These are phyloP conservation scores for Cladorrhinum sp. DNA, from an alignment of 2,329 filamentous ascomycete genomes.

Conservation along the genomic window DNA sequence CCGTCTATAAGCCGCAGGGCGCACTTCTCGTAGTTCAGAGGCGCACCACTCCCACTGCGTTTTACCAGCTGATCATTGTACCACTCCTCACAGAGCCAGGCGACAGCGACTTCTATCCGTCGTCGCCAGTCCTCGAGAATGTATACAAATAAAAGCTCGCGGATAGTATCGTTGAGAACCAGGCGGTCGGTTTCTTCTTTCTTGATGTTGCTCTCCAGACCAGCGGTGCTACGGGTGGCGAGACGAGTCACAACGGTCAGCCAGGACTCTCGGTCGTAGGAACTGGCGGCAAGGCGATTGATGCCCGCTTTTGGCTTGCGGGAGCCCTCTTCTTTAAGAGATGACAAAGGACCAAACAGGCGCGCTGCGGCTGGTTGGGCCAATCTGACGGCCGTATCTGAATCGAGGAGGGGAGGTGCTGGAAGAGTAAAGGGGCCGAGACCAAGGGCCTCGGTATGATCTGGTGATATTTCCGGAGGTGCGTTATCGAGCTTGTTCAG, in stretches of 20 bases:
- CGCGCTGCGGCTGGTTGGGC: slow-evolving; percentile 72
- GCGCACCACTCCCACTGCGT: slow-evolving; percentile 43
- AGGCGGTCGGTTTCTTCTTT: slow-evolving; percentile 47
- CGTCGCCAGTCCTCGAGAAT: slow-evolving; percentile 88
- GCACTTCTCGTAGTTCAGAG: slow-evolving; percentile 74
- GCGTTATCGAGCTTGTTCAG: slow-evolving; percentile 72
- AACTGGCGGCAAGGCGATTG: slow-evolving; percentile 77
- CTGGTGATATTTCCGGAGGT: slow-evolving; percentile 50
- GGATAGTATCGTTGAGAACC: slow-evolving; percentile 65
- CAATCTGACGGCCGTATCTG: slow-evolving; percentile 68
- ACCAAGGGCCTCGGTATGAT: slow-evolving; percentile 46
- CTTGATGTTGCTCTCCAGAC: slow-evolving; percentile 56
- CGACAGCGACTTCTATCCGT: slow-evolving; percentile 84
- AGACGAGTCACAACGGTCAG: slow-evolving; percentile 81
- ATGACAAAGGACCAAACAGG: slow-evolving; percentile 74
- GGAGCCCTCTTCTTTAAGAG: slow-evolving; percentile 64
- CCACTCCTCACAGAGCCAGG: slow-evolving; percentile 97
- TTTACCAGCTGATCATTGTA: slow-evolving; percentile 71
- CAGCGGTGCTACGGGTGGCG: slow-evolving; percentile 73
- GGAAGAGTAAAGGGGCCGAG: slow-evolving; percentile 78
- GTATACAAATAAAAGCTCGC: slow-evolving; percentile 78
- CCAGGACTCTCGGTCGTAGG: slow-evolving; percentile 86
- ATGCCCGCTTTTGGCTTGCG: slow-evolving; percentile 70
- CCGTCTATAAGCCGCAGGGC: slow-evolving; percentile 79
- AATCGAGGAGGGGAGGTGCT: slow-evolving; percentile 68